phyloP scores from a whole-genome alignment of 2,329 filamentous ascomycete genomes.

The Metarhizium robertsii region DNA sequence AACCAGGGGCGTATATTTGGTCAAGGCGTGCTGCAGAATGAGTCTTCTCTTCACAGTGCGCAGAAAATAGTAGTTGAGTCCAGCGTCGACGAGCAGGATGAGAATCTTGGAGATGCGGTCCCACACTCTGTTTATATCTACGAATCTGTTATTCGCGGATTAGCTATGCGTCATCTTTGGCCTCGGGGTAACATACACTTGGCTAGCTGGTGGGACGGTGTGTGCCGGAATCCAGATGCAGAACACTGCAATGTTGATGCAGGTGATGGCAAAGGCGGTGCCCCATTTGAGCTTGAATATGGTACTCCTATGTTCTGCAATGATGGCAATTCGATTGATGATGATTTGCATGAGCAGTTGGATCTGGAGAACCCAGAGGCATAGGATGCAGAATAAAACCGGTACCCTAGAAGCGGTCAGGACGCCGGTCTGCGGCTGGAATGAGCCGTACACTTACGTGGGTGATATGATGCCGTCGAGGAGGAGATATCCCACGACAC shows the following conservation, averaged over 20 bases:
- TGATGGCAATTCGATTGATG: constrained; percentile 42
- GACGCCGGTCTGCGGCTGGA: no score
- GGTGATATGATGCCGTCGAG: constrained; percentile 24
- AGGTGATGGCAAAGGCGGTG: constrained; percentile 32
- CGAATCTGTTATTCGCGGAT: constrained; percentile 14
- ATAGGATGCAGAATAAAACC: not conserved
- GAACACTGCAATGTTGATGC: constrained; percentile 44
- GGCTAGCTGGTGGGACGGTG: no score
- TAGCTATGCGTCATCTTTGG: no score
- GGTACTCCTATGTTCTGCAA: constrained; percentile 30
- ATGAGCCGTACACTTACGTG: constrained; percentile 13
- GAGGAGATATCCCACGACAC: constrained; percentile 29
- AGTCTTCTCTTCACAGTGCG: constrained; percentile 34
- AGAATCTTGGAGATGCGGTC: constrained; percentile 43
- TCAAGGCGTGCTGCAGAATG: constrained; percentile 32
- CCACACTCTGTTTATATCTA: constrained; percentile 40
- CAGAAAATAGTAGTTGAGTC: constrained; percentile 45
- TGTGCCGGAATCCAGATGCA: constrained; percentile 44
- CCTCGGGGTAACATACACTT: no score
- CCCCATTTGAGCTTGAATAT: constrained; percentile 36
- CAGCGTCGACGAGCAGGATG: constrained; percentile 39
- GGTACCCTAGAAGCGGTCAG: not conserved
- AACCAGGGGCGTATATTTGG: constrained; percentile 40
- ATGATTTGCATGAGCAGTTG: constrained; percentile 42
- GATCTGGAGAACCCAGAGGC: not conserved